Evolutionary conservation across 768 basidiomycete genomes (phyloP), one percentile per base, ranked within the genome.

Genomic region (Coprinellus micaceus): DNA sequence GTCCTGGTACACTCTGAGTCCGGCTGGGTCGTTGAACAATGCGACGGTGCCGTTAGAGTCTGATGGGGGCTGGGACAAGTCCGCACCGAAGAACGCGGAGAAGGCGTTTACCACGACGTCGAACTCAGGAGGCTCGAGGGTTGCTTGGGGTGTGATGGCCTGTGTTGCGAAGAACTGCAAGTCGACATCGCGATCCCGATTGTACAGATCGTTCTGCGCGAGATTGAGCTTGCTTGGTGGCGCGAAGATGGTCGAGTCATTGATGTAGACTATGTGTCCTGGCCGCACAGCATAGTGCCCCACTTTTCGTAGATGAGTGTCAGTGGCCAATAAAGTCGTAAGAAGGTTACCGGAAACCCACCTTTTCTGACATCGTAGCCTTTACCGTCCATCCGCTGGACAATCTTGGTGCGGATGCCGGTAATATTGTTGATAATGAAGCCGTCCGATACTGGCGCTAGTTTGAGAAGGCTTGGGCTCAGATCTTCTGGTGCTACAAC

Each of bases 341-440:
- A n/a, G n/a, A n/a, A n/a, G n/a, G n/a, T n/a, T n/a, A n/a, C n/a
- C n/a, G n/a, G 40, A 36, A 19, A 69, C 88, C 65, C 62, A 94
- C 94, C 73, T 74, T 84, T 91, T 30, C 88, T 80, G 52, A 98
- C 79, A 62, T 96, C 91, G 62, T 93, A 96, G 7, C 94, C 94
- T 61, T 78, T 85, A 12, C 87, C 86, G 62, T 95, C 94, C 52
- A 94, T 67, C 25, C 92, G 79, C 64, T 82, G 87, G 22, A 91
- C 85, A 19, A 95, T 85, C 58, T 85, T 85, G 1, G 85, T 80
- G 36, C 90, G 82, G 46, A 97, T 79, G 5, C 93, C 94, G 2
- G 86, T 81, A 9, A 93, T 75, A 64, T 94, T 88, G 51, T 86
- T 79, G 28, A 96, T 70, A 44, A 93, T 71, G 64, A 83, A 91